Percentiles rank a stretch among this genome's conserved stretches.
phyloP scores from a whole-genome alignment of 768 basidiomycete species.

The Cystobasidium onofrii region DNA sequence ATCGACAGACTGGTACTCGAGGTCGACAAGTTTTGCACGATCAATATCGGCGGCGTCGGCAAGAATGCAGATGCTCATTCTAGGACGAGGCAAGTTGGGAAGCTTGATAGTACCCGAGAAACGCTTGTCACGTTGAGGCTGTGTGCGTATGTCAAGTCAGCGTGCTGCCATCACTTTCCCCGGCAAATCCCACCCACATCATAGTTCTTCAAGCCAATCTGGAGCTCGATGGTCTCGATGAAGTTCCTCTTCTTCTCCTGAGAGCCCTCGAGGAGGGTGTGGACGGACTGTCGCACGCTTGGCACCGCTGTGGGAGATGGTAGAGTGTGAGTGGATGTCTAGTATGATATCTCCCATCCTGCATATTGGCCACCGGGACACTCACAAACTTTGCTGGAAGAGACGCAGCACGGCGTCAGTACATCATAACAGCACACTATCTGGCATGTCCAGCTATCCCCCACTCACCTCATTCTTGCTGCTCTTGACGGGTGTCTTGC shows the following conservation, averaged over 20 bases:
- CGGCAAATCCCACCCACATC: conserved; percentile 43
- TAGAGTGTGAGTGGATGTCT: not conserved
- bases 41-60: conserved; percentile 98
- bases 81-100: conserved; percentile 91
- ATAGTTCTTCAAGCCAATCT: conserved; percentile 97
- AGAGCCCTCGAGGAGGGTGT: conserved; percentile 61
- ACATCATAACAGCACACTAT: not conserved
- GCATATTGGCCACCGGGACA: not conserved
- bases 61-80: conserved; percentile 99
- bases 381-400: conserved; percentile 26
- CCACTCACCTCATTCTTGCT: not conserved
- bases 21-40: conserved; percentile 91
- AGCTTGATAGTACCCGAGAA: conserved; percentile 99
- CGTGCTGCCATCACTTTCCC: not conserved
- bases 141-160: conserved; percentile 18
- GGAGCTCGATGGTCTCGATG: conserved; percentile 88
- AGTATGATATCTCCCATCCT: not conserved
- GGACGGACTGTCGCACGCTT: conserved; percentile 97
- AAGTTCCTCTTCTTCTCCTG: conserved; percentile 90
- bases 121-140: conserved; percentile 99
- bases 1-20: conserved; percentile 97
- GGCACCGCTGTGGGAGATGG: not conserved
- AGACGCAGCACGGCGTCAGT: not conserved
- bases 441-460: too few species aligned
- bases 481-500: not conserved